Evolutionary conservation across 2,329 filamentous ascomycete species (phyloP).

Genomic region (Talaromyces rugulosus): DNA sequence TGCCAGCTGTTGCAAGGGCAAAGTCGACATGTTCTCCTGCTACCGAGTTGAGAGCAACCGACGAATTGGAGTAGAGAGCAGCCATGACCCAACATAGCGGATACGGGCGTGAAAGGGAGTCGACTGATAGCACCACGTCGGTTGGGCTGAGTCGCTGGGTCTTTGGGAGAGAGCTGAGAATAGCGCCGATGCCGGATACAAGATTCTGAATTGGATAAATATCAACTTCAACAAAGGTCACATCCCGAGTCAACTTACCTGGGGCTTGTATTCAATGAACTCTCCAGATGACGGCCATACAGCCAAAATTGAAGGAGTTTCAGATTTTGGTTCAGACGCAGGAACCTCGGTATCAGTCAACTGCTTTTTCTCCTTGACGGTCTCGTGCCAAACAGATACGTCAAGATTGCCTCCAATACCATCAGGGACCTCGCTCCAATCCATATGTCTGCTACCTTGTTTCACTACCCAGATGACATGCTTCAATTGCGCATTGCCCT

Average conservation of each 20-base stretch:
- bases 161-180: slow-evolving; percentile 71
- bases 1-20: slow-evolving; percentile 64
- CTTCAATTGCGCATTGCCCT: slow-evolving; percentile 65
- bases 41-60: slow-evolving; percentile 83
- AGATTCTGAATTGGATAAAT: slow-evolving; percentile 56
- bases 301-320: slow-evolving; percentile 43
- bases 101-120: slow-evolving; percentile 74
- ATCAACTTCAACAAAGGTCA: not conserved
- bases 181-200: slow-evolving; percentile 77
- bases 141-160: slow-evolving; percentile 67
- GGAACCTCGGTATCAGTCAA: slow-evolving; percentile 62
- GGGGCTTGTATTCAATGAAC: slow-evolving; percentile 75
- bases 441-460: slow-evolving; percentile 83
- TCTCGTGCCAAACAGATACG: slow-evolving; percentile 89
- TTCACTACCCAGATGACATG: slow-evolving; percentile 91
- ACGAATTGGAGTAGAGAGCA: slow-evolving; percentile 79
- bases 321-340: slow-evolving; percentile 51
- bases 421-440: slow-evolving; percentile 86
- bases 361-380: slow-evolving; percentile 66
- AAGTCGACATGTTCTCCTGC: slow-evolving; percentile 70
- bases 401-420: slow-evolving; percentile 70
- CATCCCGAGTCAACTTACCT: slow-evolving; percentile 34
- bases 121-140: slow-evolving; percentile 81
- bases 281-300: slow-evolving; percentile 51
- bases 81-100: slow-evolving; percentile 74